A percentile compares a stretch with the other conserved stretches of the same genome.
phyloP scores from a whole-genome alignment of 257 asterid species.

The Ocimum tenuiflorum region DNA sequence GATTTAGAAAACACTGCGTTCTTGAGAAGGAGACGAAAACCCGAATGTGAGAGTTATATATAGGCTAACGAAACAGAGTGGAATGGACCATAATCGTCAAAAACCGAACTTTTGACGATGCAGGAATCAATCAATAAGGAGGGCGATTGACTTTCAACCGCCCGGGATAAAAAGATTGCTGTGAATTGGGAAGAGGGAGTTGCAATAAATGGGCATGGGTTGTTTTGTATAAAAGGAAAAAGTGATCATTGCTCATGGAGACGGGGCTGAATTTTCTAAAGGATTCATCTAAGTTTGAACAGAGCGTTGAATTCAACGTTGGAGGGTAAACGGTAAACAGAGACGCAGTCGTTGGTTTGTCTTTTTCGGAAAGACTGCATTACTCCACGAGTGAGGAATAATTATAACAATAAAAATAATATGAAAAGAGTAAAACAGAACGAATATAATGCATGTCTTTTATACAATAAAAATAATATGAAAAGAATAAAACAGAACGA shows the following conservation, averaged over 20 bases:
- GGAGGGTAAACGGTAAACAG: slow-evolving; percentile 17
- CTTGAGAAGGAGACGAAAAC: slow-evolving; percentile 21
- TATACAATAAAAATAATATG: too few species aligned
- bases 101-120: slow-evolving; percentile 16
- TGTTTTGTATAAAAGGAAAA: not conserved
- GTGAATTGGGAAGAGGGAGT: not conserved
- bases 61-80: not conserved
- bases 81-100: not conserved
- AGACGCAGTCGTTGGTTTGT: slow-evolving; percentile 22
- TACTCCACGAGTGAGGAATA: not conserved
- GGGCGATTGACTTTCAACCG: slow-evolving; percentile 19
- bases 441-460: too few species aligned
- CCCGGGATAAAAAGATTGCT: not conserved
- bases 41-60: slow-evolving; percentile 14
- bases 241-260: not conserved
- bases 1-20: slow-evolving; percentile 1
- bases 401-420: too few species aligned
- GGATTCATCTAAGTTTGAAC: slow-evolving; percentile 10
- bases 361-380: slow-evolving; percentile 6
- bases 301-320: slow-evolving; percentile 24
- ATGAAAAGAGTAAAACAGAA: too few species aligned
- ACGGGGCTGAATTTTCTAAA: slow-evolving; percentile 17
- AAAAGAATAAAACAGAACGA: too few species aligned
- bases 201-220: not conserved
- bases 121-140: not conserved